phyloP scores from a whole-genome alignment of 306 rosid species.

The Corylus americana region DNA sequence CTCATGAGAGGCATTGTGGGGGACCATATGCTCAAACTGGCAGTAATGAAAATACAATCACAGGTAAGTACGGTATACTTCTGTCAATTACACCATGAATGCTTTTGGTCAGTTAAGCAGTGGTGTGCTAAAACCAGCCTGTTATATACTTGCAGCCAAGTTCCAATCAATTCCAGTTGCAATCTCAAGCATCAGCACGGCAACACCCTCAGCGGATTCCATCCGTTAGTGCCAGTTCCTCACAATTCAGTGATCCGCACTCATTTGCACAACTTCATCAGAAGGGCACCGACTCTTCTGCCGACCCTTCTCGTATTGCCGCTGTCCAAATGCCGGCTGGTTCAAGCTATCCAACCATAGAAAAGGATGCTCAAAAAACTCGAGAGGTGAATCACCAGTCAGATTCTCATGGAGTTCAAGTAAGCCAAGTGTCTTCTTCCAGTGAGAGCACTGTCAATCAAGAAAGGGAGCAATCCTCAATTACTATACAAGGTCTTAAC shows the following conservation, averaged over 20 bases:
- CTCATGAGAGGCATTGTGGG: slow-evolving; percentile 81
- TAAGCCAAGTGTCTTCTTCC: slow-evolving; percentile 56
- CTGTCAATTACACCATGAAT: background rate
- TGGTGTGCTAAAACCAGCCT: slow-evolving; percentile 3
- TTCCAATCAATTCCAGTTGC: slow-evolving; percentile 32
- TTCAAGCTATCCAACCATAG: slow-evolving; percentile 42
- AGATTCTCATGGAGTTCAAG: slow-evolving; percentile 53
- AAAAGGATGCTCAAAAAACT: slow-evolving; percentile 48
- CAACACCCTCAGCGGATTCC: slow-evolving; percentile 69
- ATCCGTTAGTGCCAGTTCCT: slow-evolving; percentile 47
- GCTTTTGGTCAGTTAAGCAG: background rate
- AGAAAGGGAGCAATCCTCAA: slow-evolving; percentile 61
- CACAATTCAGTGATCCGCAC: slow-evolving; percentile 68
- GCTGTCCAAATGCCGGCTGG: slow-evolving; percentile 45
- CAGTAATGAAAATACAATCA: slow-evolving; percentile 62
- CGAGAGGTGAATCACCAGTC: slow-evolving; percentile 52
- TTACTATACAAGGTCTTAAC: slow-evolving; percentile 60
- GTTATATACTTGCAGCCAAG: slow-evolving; percentile 4
- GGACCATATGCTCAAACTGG: slow-evolving; percentile 85
- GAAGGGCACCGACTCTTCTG: slow-evolving; percentile 57
- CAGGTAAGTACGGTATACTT: slow-evolving; percentile 50
- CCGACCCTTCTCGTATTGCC: slow-evolving; percentile 55
- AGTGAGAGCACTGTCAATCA: slow-evolving; percentile 49
- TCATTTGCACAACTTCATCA: slow-evolving; percentile 72
- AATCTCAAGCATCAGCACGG: slow-evolving; percentile 50